Base-by-base conservation (phyloP, 2,329 filamentous ascomycete genomes). In the Microcera coccophila region DNA sequence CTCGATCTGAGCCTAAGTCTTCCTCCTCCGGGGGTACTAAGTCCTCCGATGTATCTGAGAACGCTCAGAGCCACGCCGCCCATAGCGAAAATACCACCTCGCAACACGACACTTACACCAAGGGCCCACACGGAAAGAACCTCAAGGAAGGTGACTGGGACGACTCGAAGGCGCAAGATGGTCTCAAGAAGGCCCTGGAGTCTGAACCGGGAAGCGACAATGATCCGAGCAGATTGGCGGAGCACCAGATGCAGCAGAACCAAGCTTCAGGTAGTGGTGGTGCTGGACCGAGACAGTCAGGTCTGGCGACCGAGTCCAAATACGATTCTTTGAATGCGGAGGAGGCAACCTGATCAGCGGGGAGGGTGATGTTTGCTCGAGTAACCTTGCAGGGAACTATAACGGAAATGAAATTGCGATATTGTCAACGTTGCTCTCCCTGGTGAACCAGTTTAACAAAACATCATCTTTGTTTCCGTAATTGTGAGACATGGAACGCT, bases 201-300 rank as follows among this genome's bases (percentile, higher is more conserved):
- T 52, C 66, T 4, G 68, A 75, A 52, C 68, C 70, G 45, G 75
- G 74, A 2, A 69, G 66, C 5, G 62, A 68, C 53, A 59, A 74
- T 44, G 75, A 78, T 50, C 75, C 75, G 4, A 65, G 67, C 38
- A 54, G 68, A 8, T 44, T 66, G 29, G 73, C 74, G 4, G 74
- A 75, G 59, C 49, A 62, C 31, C 67, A 69, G 50, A 65, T 78
- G 24, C 48, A 60, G 44, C 42, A 53, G 35, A 52, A 49, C 14
- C 50, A 57, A 38, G 53, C 46, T 24, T 45, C 52, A 5, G 47
- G 24, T 17, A 55, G 50, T 1, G 39, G 57, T n/a, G 56, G 55
- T 31, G 51, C 57, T 18, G 57, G 56, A 1, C 57, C 50, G 11
- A 62, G 48, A 16, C 58, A 68, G 47, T 39, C 21, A 2, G 48